A percentile compares a stretch with the other conserved stretches of the same genome.
These are phyloP conservation scores for Penicillium palitans DNA, from an alignment of 2,329 filamentous ascomycete genomes.

Conservation along the genomic window DNA sequence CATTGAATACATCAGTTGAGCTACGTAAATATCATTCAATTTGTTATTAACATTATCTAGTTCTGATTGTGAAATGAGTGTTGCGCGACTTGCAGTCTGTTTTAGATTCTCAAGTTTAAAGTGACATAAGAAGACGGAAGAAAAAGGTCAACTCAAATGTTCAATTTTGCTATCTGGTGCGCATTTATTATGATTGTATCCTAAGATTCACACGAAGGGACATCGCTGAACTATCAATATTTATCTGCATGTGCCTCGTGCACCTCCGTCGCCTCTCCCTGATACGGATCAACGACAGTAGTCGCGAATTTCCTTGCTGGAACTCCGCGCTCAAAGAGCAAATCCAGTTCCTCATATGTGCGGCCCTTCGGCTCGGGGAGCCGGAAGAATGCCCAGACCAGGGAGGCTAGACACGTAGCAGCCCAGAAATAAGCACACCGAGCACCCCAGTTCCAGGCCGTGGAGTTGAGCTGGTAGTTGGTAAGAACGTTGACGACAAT, in stretches of 20 bases:
- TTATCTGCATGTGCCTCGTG: slow-evolving; percentile 1
- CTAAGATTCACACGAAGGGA: neutral
- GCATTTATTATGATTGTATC: neutral
- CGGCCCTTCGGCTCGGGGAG: slow-evolving; percentile 47
- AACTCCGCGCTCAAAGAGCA: slow-evolving; percentile 43
- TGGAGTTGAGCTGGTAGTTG: slow-evolving; percentile 35
- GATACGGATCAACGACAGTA: slow-evolving; percentile 36
- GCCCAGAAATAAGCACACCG: slow-evolving; percentile 47
- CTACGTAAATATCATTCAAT: neutral
- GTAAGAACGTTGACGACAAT: slow-evolving; percentile 45
- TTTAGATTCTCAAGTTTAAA: neutral
- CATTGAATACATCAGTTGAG: slow-evolving; percentile 3
- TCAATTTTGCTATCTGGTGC: neutral
- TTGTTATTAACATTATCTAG: too few relatives aligned
- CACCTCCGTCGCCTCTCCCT: neutral
- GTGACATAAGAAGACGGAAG: neutral
- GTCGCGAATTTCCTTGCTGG: slow-evolving; percentile 42
- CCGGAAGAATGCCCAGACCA: slow-evolving; percentile 47
- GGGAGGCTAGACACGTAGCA: slow-evolving; percentile 33
- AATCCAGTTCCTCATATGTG: slow-evolving; percentile 45
- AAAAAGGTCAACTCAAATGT: neutral
- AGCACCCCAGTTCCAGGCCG: slow-evolving; percentile 41
- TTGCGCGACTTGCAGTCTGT: neutral
- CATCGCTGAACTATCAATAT: neutral
- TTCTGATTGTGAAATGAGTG: neutral